These are phyloP conservation scores for Penicillium dipodomyicola DNA, from an alignment of 495 filamentous ascomycete species.

Conservation along the genomic window DNA sequence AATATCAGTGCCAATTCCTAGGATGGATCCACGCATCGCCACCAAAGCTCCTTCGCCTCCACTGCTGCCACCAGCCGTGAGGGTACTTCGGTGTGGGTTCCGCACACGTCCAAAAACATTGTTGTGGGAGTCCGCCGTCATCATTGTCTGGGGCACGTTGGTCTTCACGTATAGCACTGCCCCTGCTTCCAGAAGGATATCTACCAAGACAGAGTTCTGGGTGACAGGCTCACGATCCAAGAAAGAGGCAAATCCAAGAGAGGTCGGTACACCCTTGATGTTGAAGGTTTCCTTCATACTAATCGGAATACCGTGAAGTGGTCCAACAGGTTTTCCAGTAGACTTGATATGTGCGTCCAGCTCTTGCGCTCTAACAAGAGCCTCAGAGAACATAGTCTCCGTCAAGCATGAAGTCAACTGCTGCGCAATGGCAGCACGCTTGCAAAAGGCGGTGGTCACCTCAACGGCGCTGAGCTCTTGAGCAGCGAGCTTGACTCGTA, in stretches of 20 bases:
- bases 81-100: conserved; percentile 29
- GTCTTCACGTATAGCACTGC: conserved; percentile 58
- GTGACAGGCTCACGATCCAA: conserved; percentile 42
- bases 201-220: conserved; percentile 41
- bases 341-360: conserved; percentile 39
- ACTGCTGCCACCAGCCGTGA: conserved; percentile 52
- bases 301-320: conserved; percentile 61
- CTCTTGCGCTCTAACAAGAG: conserved; percentile 34
- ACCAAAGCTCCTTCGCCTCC: conserved; percentile 65
- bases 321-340: conserved; percentile 47
- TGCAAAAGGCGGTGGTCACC: conserved; percentile 56
- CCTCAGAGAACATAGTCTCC: conserved; percentile 40
- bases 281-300: conserved; percentile 63
- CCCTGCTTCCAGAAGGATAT: conserved; percentile 22
- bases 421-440: conserved; percentile 41
- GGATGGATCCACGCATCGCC: conserved; percentile 52
- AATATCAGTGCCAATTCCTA: conserved; percentile 67
- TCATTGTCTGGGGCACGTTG: conserved; percentile 50
- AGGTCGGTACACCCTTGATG: conserved; percentile 45
- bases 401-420: conserved; percentile 53
- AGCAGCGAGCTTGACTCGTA: conserved; percentile 16
- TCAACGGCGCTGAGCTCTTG: conserved; percentile 38
- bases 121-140: conserved; percentile 46
- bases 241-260: conserved; percentile 38
- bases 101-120: conserved; percentile 44